Base-by-base conservation (phyloP, 2,329 filamentous ascomycete genomes). In the Penicillium sp. region DNA sequence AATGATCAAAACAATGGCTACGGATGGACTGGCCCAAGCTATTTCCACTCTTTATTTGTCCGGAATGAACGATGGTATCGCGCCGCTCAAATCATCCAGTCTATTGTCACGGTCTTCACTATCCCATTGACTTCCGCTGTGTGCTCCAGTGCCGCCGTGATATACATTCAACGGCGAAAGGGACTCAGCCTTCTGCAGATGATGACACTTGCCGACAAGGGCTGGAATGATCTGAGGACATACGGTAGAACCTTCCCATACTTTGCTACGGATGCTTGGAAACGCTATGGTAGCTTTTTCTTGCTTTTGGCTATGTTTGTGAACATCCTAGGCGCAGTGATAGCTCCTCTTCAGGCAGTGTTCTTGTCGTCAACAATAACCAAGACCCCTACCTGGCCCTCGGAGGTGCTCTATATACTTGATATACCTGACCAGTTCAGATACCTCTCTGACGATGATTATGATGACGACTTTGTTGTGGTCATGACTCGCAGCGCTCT, bases 121-220 rank as follows among this genome's bases (percentile, higher is more conserved):
- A 69, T 75, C 74, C 70, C 70, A 16, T 58, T 45, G 55, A 58
- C 49, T 22, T 58, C 58, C 9, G 37, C 55, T 10, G 52, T 60
- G 10, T 60, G 58, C 35, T 48, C 55, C 10, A 43, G 49, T 19
- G 55, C 52, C 11, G 58, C 58, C 4, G 58, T 60, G 10, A 48
- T 58, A 13, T 60, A 44, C 41, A 47, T 53, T n/a, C 58, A 60
- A n/a, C 37, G 50, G 3, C 48, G 53, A 24, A 46, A 48, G 8
- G 45, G 55, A 7, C 22, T 27, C 13, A 47, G 31, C 29, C 35
- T 48, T 6, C 41, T 55, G 39, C 51, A 37, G 21, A 35, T 53
- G 29, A 60, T 58, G 49, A 77, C 68, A 68, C 58, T 62, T 27
- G 55, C 60, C 13, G 58, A 57, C 14, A 43, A 47, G 7, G 48